Base-by-base conservation (phyloP, 352 stramenopile species). In the Blastocystis sp. region DNA sequence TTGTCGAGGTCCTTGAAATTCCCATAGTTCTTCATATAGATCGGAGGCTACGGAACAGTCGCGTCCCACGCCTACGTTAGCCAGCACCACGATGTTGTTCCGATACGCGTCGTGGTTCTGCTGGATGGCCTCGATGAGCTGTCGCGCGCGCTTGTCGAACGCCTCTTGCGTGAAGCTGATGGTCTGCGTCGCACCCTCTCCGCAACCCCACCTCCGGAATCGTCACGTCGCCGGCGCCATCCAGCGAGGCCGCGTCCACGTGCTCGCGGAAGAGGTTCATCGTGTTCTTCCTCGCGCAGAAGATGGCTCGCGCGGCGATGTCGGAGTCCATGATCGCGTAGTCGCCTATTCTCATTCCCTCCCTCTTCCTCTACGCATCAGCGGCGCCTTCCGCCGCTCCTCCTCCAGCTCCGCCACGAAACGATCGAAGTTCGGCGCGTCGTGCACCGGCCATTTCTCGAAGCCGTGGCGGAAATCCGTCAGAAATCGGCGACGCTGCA, bases 21-120 rank as follows among this genome's bases (percentile, higher is more conserved):
- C 38, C 34, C 48, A 4, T 32, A 59, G 24, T 81, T 29, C 44
- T 38, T 32, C 69, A 64, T 81, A n/a, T 81, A 81, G 32, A 81
- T 81, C 21, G 69, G 69, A 42, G 69, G 69, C 69, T 81, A 81
- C 32, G n/a, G 27, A 9, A 18, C 36, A 61, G 11, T 46, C 3
- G 14, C 8, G 1, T 48, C 14, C 9, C 7, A 27, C 21, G 48
- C 29, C 4, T 64, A 81, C 69, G 24, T 81, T 81, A 8, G 69
- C 69, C 48, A 81, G n/a, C 16, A 81, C 63, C 29, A 81, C 69
- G 18, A 81, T 81, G 27, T 61, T 81, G 48, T 81, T 42, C n/a
- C 42, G 32, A 29, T 65, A 49, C 6, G 27, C 49, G 1, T 64
- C 34, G 4, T 65, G 32, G 11, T 64, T 51, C 48, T 29, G 24